Base-by-base conservation (phyloP, 2,329 filamentous ascomycete species). In the Cordyceps farinosa region DNA sequence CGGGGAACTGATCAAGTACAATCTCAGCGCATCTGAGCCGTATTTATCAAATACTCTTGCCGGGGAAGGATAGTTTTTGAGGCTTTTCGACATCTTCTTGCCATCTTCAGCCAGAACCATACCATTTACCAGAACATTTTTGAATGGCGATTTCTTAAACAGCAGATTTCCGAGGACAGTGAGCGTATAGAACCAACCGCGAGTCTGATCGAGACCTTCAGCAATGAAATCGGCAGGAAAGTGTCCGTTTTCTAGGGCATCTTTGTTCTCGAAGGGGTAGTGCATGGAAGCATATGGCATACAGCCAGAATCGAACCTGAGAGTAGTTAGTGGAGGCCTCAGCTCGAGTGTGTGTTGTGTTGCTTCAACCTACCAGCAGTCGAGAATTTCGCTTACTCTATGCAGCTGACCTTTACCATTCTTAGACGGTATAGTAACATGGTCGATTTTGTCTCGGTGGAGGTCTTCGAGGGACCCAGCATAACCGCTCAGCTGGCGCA, bases 391-490 rank as follows among this genome's bases (percentile, higher is more conserved):
- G 58, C 91, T 88, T 9, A 94, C 84, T 68, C 93, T 88, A 70
- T 84, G 88, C 66, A 97, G 79, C n/a, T 83, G 82, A 22, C 92
- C 92, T 72, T 94, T 96, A 68, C 92, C 93, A 77, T 89, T 84
- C 76, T 91, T 90, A 73, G 91, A 95, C 0, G 93, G 93, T 67
- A 97, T 97, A 50, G 92, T 97, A 74, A 98, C 96, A 69, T 92
- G 82, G 72, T 97, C 93, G 66, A 98, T 89, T 75, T 94, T 94
- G 76, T 97, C 92, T 57, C 92, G 89, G 76, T 98, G 94, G 38
- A 98, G 83, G 71, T 97, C 93, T 13, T 84, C 88, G 60, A 97
- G 79, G 48, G 93, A 89, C 51, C 91, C 92, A 70, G 89, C 80
- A 71, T 90, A 95, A 27, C 93, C 93, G 72, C 91, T 96, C 47